phyloP scores from a whole-genome alignment of 2,329 filamentous ascomycete genomes.

The Neopestalotiopsis rosae region DNA sequence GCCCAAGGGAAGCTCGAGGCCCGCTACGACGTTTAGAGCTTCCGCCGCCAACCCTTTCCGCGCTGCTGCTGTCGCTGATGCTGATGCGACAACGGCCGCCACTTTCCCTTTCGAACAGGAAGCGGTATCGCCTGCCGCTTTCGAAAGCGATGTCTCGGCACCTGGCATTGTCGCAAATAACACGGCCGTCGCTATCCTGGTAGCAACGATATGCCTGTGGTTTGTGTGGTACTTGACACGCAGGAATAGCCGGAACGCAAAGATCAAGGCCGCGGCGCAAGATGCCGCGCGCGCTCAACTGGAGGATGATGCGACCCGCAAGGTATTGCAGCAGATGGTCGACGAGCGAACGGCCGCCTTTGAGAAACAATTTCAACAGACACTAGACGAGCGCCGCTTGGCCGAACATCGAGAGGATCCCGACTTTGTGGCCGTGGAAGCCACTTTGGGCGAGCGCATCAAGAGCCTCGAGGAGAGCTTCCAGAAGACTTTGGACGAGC shows the following conservation, averaged over 20 bases:
- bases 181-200: not conserved
- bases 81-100: slow-evolving; percentile 5
- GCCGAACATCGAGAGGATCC: slow-evolving; percentile 2
- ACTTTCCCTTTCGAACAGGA: not conserved
- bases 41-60: not conserved
- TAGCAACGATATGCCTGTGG: not conserved
- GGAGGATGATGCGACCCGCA: slow-evolving; percentile 4
- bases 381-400: slow-evolving; percentile 23
- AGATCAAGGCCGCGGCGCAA: not conserved
- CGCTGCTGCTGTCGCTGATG: not conserved
- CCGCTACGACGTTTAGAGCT: not conserved
- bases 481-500: slow-evolving; percentile 23
- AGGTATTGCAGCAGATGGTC: not conserved
- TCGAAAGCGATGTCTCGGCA: not conserved
- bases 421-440: not conserved
- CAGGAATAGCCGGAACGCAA: not conserved
- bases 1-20: not conserved
- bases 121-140: not conserved
- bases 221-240: not conserved
- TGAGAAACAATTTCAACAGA: slow-evolving; percentile 23
- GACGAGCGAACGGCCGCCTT: not conserved
- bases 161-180: not conserved
- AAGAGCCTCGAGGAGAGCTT: slow-evolving; percentile 25
- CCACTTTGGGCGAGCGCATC: slow-evolving; percentile 18
- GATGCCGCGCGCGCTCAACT: not conserved